Evolutionary conservation across 768 basidiomycete genomes (phyloP).

Genomic region (Tylopilus rubrobrunneus): DNA sequence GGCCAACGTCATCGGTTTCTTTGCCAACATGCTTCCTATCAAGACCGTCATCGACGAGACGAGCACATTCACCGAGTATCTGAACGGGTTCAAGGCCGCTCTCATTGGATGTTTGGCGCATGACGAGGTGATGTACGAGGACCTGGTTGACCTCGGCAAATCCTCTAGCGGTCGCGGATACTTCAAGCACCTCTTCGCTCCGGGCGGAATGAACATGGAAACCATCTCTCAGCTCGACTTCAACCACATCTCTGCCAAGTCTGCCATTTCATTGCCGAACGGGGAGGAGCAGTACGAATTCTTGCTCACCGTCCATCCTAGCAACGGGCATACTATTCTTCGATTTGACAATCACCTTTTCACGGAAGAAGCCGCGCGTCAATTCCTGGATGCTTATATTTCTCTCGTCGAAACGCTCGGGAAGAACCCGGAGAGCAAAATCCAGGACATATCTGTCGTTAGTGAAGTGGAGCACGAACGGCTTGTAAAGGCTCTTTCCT

Average conservation of each 20-base stretch:
- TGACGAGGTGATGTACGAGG: constrained; percentile 30
- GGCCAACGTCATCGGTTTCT: constrained; percentile 27
- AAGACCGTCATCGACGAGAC: constrained; percentile 26
- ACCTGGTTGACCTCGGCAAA: constrained; percentile 26
- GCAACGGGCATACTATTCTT: constrained; percentile 22
- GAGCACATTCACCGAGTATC: constrained; percentile 23
- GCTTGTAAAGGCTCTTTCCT: constrained; percentile 27
- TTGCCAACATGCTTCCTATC: constrained; percentile 30
- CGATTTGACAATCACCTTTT: constrained; percentile 29
- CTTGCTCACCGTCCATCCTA: constrained; percentile 24
- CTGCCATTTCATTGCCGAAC: constrained; percentile 22
- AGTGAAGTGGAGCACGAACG: constrained; percentile 12
- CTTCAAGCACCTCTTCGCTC: constrained; percentile 31
- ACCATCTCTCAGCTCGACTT: constrained; percentile 20
- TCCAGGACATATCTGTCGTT: constrained; percentile 19
- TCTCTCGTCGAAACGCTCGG: constrained; percentile 25
- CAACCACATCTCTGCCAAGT: constrained; percentile 16
- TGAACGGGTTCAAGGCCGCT: constrained; percentile 20
- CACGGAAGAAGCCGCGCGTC: constrained; percentile 26
- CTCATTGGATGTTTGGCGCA: constrained; percentile 22
- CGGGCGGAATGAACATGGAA: constrained; percentile 27
- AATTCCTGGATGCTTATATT: constrained; percentile 29
- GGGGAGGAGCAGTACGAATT: constrained; percentile 26
- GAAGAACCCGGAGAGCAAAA: constrained; percentile 7
- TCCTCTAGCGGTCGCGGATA: constrained; percentile 25